Evolutionary conservation across 768 basidiomycete species (phyloP).

Genomic region (Pleurotus platypus): DNA sequence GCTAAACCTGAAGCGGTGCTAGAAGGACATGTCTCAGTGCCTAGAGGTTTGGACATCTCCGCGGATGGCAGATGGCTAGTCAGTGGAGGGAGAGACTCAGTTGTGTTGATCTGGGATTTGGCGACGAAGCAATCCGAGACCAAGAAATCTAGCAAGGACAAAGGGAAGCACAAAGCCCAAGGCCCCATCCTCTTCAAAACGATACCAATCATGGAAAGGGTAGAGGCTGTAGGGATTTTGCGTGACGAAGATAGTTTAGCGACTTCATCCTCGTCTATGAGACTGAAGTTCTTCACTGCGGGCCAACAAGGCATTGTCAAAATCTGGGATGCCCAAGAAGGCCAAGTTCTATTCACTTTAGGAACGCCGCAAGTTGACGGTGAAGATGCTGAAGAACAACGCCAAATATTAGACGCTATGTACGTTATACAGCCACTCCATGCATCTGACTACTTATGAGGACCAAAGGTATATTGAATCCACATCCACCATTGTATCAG

Average conservation of each 20-base stretch:
- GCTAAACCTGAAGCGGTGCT: constrained; percentile 75
- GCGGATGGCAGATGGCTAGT: constrained; percentile 86
- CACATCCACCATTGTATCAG: constrained; percentile 65
- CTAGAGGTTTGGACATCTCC: constrained; percentile 84
- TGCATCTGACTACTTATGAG: constrained; percentile 4
- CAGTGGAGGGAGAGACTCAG: constrained; percentile 90
- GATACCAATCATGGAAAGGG: constrained; percentile 77
- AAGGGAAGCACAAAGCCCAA: constrained; percentile 43
- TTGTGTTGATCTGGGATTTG: constrained; percentile 91
- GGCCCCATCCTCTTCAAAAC: constrained; percentile 70
- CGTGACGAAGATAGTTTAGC: constrained; percentile 44
- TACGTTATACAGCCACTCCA: constrained; percentile 38
- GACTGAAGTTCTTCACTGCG: constrained; percentile 77
- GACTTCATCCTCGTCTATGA: constrained; percentile 31
- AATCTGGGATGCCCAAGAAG: constrained; percentile 78
- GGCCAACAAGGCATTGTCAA: constrained; percentile 86
- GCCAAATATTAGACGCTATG: constrained; percentile 82
- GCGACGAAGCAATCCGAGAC: constrained; percentile 25
- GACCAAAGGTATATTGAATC: constrained; percentile 61
- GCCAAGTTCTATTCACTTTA: constrained; percentile 58
- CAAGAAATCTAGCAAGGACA: constrained; percentile 37
- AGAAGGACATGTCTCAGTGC: constrained; percentile 94
- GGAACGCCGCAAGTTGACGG: constrained; percentile 46
- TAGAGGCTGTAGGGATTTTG: constrained; percentile 83
- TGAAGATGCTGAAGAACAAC: constrained; percentile 66